Evolutionary conservation across 192 early-diverging fungal species (phyloP).

Genomic region (Coemansia sp.): DNA sequence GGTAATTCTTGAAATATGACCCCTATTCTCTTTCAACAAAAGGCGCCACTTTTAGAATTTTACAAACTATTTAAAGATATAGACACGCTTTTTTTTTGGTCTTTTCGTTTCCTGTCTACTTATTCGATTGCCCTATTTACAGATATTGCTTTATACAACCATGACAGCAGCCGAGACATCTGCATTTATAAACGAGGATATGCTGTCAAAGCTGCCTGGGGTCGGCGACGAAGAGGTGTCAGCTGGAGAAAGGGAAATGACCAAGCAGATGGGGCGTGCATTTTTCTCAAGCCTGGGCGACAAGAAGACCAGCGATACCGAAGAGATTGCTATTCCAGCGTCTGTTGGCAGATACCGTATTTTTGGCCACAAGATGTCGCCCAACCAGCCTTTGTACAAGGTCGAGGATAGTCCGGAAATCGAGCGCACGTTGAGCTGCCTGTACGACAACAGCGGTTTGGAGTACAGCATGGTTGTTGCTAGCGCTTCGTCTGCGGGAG

Average conservation of each 20-base stretch:
- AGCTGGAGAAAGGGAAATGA: constrained; percentile 7
- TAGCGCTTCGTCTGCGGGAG: not conserved
- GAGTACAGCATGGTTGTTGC: constrained; percentile 22
- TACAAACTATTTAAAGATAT: not conserved
- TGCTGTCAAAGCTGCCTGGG: constrained; percentile 6
- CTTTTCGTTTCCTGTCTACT: not conserved
- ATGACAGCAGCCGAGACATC: not conserved
- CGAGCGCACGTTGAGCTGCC: not conserved
- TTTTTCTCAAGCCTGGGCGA: not conserved
- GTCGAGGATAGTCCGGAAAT: constrained; percentile 3
- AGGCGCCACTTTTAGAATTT: not conserved
- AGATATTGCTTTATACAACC: not conserved
- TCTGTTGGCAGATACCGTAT: constrained; percentile 11
- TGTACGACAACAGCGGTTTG: constrained; percentile 3
- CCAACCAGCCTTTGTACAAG: constrained; percentile 14
- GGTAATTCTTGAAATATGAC: too few species aligned
- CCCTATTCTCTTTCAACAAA: not conserved
- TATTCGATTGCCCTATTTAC: not conserved
- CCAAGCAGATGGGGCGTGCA: not conserved
- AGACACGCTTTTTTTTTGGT: not conserved
- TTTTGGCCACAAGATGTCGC: constrained; percentile 8
- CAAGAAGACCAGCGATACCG: not conserved
- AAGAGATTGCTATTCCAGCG: not conserved
- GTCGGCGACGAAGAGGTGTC: constrained; percentile 26
- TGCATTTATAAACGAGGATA: not conserved